Evolutionary conservation across 2,329 filamentous ascomycete species (phyloP).

Genomic region (Dactylellina leptospora): DNA sequence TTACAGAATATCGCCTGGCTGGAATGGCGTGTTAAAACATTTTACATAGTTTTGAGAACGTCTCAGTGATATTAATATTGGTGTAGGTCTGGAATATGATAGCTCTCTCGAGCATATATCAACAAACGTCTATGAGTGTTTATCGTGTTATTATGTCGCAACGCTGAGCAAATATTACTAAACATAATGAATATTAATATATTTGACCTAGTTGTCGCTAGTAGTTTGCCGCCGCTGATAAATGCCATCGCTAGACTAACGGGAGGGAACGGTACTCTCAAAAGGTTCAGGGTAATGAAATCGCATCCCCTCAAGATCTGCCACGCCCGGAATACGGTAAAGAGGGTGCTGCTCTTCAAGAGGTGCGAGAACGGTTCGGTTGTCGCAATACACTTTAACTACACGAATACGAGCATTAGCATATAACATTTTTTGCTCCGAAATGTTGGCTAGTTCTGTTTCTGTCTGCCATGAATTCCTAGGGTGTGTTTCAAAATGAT

Average conservation of each 20-base stretch:
- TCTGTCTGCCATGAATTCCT: not conserved
- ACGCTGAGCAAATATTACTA: too few relatives aligned
- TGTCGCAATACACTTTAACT: constrained; percentile 27
- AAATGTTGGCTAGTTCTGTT: not conserved
- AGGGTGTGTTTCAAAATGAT: constrained; percentile 25
- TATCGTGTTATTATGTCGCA: too few relatives aligned
- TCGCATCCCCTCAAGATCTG: constrained; percentile 2
- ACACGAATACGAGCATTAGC: not conserved
- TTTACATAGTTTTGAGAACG: too few relatives aligned
- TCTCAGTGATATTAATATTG: too few relatives aligned
- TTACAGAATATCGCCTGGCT: too few relatives aligned
- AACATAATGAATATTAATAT: too few relatives aligned
- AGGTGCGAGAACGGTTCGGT: constrained; percentile 9
- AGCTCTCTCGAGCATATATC: too few relatives aligned
- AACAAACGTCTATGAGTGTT: too few relatives aligned
- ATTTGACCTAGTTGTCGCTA: too few relatives aligned
- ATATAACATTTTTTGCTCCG: not conserved
- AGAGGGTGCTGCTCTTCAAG: constrained; percentile 13
- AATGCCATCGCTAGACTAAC: not conserved
- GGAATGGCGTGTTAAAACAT: too few relatives aligned
- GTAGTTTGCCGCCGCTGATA: too few relatives aligned
- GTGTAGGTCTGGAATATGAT: too few relatives aligned
- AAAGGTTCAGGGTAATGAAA: constrained; percentile 16
- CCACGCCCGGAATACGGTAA: constrained; percentile 8
- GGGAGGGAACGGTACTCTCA: not conserved